phyloP scores from a whole-genome alignment of 306 rosid genomes.

The Datisca glomerata region DNA sequence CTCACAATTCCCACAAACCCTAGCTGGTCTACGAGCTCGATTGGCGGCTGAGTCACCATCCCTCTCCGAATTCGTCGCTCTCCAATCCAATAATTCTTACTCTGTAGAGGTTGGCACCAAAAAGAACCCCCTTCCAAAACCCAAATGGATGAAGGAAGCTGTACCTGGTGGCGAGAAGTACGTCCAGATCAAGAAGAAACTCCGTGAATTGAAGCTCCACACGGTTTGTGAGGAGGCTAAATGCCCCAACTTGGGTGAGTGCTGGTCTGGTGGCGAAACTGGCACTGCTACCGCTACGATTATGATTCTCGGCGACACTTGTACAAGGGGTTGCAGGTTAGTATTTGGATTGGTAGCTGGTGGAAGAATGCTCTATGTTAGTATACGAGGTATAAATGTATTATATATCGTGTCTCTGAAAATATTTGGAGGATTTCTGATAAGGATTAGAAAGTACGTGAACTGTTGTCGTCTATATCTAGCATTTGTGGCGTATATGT shows the following conservation, averaged over 20 bases:
- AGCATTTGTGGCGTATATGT: too few species aligned
- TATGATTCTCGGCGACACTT: conserved; percentile 95
- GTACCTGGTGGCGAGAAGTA: conserved; percentile 92
- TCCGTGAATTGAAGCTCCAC: conserved; percentile 82
- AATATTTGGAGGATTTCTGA: too few species aligned
- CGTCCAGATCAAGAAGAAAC: conserved; percentile 95
- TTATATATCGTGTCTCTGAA: too few species aligned
- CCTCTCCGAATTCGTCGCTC: conserved; percentile 37
- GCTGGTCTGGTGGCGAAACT: conserved; percentile 99
- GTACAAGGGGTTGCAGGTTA: conserved; percentile 98
- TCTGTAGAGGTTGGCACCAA: conserved; percentile 96
- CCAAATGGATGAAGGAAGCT: conserved; percentile 97
- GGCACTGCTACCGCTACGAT: conserved; percentile 98
- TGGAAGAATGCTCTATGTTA: too few species aligned
- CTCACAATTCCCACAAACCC: conserved; percentile 51
- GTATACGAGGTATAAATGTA: too few species aligned
- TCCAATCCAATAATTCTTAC: conserved; percentile 39
- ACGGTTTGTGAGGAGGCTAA: conserved; percentile 94
- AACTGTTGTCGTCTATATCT: too few species aligned
- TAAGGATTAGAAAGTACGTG: too few species aligned
- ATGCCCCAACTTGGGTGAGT: conserved; percentile 92
- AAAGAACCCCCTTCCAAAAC: conserved; percentile 94
- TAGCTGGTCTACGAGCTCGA: conserved; percentile 69
- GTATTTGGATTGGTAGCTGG: too few species aligned
- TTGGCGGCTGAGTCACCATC: conserved; percentile 51